Evolutionary conservation across 306 rosid genomes (phyloP).

Genomic region (Begonia masoniana): DNA sequence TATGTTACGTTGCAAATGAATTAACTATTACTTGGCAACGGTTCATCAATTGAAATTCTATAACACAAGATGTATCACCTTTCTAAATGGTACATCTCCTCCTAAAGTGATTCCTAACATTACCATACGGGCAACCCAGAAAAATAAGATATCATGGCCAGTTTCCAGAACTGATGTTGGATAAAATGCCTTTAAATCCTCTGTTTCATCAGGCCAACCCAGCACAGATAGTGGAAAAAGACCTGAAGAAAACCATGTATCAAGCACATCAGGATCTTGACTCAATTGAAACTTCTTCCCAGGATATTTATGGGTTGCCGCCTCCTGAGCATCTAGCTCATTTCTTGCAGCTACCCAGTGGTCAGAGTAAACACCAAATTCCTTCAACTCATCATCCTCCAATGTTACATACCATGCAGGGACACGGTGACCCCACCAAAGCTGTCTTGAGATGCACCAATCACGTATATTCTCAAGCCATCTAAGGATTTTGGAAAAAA

Average conservation of each 20-base stretch:
- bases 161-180: constrained; percentile 97
- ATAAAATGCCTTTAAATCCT: constrained; percentile 76
- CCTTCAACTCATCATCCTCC: constrained; percentile 58
- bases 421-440: constrained; percentile 97
- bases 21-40: not conserved
- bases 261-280: constrained; percentile 95
- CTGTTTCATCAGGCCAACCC: constrained; percentile 92
- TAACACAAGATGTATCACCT: constrained; percentile 27
- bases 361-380: constrained; percentile 56
- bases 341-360: constrained; percentile 87
- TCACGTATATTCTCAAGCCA: constrained; percentile 92
- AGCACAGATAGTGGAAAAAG: constrained; percentile 79
- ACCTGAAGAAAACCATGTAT: constrained; percentile 98
- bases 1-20: not conserved
- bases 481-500: constrained; percentile 24
- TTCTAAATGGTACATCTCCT: constrained; percentile 64
- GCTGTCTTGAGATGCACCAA: constrained; percentile 94
- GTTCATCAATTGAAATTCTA: not conserved
- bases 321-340: constrained; percentile 53
- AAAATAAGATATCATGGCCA: constrained; percentile 88
- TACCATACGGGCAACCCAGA: constrained; percentile 99
- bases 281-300: constrained; percentile 53
- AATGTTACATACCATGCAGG: constrained; percentile 85
- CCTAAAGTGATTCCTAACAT: constrained; percentile 85
- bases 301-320: constrained; percentile 34